Evolutionary conservation across 345 rosid species (phyloP), one percentile per base, ranked within the genome.

Genomic region (Gossypium rotundifolium): DNA sequence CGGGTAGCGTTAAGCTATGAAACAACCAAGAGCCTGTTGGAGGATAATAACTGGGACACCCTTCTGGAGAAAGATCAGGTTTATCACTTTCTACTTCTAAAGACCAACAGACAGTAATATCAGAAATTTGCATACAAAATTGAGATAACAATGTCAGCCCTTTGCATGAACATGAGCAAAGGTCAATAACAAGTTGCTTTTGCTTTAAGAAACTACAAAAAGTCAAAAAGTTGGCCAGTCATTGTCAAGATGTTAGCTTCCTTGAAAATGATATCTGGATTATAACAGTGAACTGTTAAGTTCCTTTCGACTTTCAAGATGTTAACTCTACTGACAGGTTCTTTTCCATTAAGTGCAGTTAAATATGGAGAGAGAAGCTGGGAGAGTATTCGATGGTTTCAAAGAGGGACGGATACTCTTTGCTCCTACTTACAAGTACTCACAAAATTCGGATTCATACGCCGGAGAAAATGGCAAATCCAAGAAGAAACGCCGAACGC

Each of bases 401-500:
- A 78, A 77, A 17, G 98, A 95, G 81, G 99, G 98, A 67, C 79
- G 82, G 65, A 91, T 93, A 65, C 22, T 82, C 42, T 95, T 95
- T 70, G 93, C 97, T 46, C 99, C 99, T 2, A 93, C 99, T 4
- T 95, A 95, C 85, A 93, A 95, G 69, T 91, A 91, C 73, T 73
- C 94, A 1, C 90, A 88, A 7, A 91, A 91, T 77, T 95, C 99
- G 40, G 99, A 95, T 74, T 84, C 91, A 42, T 93, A 91, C 46
- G 91, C 97, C 2, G 98, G 99, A 61, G 97, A 95, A 84, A 89
- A 84, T 11, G 89, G 78, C 2, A 95, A 95, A 74, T 86, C 97
- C 70, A 95, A 86, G 92, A 95, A 86, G 84, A 93, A 93, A 83
- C 94, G 99, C 14, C 85, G 99, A 65, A 95, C 99, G 1, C 99